phyloP scores from a whole-genome alignment of 2,329 filamentous ascomycete species.

The Claviceps humidiphila region DNA sequence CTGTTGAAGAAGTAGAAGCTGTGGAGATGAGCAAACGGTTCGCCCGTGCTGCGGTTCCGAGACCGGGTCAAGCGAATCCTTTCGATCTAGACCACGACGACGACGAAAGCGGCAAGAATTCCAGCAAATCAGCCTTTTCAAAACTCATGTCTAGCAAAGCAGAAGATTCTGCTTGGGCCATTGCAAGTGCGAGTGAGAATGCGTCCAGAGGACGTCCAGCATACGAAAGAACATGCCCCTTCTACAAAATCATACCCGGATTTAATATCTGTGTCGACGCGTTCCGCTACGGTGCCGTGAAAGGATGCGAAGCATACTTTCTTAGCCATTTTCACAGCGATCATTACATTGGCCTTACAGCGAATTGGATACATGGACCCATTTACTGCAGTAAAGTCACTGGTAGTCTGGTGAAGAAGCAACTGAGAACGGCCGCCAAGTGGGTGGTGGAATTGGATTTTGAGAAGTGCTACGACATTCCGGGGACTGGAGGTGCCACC shows the following conservation, averaged over 20 bases:
- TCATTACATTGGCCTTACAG: conserved; percentile 84
- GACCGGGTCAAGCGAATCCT: conserved; percentile 70
- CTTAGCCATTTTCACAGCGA: conserved; percentile 97
- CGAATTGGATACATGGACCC: conserved; percentile 80
- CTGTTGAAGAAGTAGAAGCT: conserved; percentile 19
- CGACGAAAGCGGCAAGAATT: conserved; percentile 15
- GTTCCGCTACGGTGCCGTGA: conserved; percentile 85
- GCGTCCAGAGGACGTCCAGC: conserved; percentile 73
- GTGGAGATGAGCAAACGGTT: conserved; percentile 42
- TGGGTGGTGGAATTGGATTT: conserved; percentile 81
- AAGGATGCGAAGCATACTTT: conserved; percentile 90
- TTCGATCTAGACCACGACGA: conserved; percentile 39
- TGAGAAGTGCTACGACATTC: conserved; percentile 65
- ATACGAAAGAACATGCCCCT: conserved; percentile 83
- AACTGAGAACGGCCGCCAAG: conserved; percentile 72
- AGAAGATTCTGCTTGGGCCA: conserved; percentile 81
- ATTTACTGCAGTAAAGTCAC: conserved; percentile 96
- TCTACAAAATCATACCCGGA: conserved; percentile 95
- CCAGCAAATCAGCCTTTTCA: conserved; percentile 61
- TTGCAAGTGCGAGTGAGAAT: conserved; percentile 66
- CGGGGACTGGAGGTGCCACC: conserved; percentile 58
- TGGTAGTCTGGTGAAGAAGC: conserved; percentile 73
- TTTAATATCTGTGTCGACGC: conserved; percentile 91
- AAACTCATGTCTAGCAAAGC: conserved; percentile 87
- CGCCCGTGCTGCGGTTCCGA: conserved; percentile 54